Evolutionary conservation across 2,329 filamentous ascomycete genomes (phyloP), one percentile per base, ranked within the genome.

Genomic region (Xylogone sp.): DNA sequence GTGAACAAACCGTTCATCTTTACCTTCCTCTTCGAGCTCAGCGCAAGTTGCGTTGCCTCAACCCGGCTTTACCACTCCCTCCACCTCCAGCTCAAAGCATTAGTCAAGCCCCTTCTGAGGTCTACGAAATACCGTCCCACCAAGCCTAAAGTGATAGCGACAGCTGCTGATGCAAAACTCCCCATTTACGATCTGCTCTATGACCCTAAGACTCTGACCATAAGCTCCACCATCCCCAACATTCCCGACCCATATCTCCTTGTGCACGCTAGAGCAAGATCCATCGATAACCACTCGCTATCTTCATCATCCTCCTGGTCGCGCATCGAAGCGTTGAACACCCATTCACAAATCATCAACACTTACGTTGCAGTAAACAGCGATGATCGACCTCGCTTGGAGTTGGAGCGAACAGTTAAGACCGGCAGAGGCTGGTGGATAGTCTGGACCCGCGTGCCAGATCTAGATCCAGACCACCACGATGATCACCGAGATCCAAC

Each of bases 1-100:
- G 79, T 86, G 44, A 83, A 84, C 65, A 80, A 78, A 21, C 89
- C 89, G 0, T 93, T 93, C 68, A 79, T 93, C 45, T 92, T 88
- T 65, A 81, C 85, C 1, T 86, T 94, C 54, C 72, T 94, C 3
- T 93, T 93, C 66, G 70, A 78, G 45, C 71, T 78, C 42, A 75
- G 75, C 45, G 85, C 86, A 6, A 75, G 81, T 49, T 79, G 82
- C 1, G 67, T 85, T 2, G 76, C 77, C 3, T 78, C 73, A 65
- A 72, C 78, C n/a, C 61, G 70, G 0, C 68, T 85, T 7, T 86
- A 86, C 63, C 75, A 75, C 44, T 79, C 78, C 1, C 68, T 87
- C 20, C 82, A 86, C 59, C 69, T 78, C 55, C 83, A 87, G 59
- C 74, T 87, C 12, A 70, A 73, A 1, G 79, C 83, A 1, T 70